phyloP scores from a whole-genome alignment of 306 rosid genomes.

The Cicer judaicum region DNA sequence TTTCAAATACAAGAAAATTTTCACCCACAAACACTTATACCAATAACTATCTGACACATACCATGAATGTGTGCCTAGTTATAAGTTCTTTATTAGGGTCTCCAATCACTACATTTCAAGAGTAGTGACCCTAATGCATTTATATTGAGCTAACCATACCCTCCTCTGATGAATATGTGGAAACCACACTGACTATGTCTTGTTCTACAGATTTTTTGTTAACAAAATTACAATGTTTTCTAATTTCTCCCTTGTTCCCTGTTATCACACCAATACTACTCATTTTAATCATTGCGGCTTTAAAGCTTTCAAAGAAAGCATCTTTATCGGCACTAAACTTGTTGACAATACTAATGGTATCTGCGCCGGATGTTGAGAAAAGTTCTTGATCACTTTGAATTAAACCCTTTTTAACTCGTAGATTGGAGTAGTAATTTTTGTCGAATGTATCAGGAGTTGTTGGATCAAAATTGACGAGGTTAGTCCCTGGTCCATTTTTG shows the following conservation, averaged over 20 bases:
- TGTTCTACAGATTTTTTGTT: conserved; percentile 40
- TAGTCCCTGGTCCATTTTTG: conserved; percentile 7
- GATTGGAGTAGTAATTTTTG: conserved; percentile 48
- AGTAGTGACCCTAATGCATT: background rate
- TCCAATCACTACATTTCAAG: background rate
- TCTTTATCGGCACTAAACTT: conserved; percentile 12
- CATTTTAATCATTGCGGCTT: conserved; percentile 48
- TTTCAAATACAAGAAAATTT: background rate
- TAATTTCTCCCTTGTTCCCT: conserved; percentile 39
- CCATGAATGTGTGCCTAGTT: conserved; percentile 13
- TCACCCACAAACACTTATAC: background rate
- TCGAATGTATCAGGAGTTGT: conserved; percentile 43
- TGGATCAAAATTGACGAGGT: conserved; percentile 36
- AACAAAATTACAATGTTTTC: conserved; percentile 48
- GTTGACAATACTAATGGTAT: conserved; percentile 47
- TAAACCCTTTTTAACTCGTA: conserved; percentile 41
- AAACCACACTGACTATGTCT: background rate
- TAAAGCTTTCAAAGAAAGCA: conserved; percentile 42
- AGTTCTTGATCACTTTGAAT: conserved; percentile 54
- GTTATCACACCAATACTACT: conserved; percentile 44
- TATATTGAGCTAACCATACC: conserved; percentile 35
- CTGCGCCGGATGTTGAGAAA: conserved; percentile 49
- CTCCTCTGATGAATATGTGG: conserved; percentile 15
- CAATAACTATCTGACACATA: background rate
- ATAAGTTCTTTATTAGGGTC: conserved; percentile 33